phyloP scores from a whole-genome alignment of 768 basidiomycete species.

The Suillus paluster region DNA sequence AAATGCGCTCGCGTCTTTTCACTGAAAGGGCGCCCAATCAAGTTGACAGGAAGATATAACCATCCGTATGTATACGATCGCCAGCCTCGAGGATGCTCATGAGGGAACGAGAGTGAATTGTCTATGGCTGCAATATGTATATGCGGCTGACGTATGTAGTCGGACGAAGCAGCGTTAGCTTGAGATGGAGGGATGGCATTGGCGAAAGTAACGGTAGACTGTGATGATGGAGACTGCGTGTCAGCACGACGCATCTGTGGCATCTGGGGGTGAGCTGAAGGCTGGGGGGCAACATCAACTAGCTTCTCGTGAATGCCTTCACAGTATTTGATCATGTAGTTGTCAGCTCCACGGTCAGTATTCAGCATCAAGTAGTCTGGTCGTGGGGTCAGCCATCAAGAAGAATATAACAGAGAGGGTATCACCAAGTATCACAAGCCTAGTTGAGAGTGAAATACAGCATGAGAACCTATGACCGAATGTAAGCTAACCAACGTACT shows the following conservation, averaged over 20 bases:
- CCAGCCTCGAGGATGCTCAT: constrained; percentile 85
- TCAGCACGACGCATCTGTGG: constrained; percentile 66
- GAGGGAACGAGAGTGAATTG: constrained; percentile 90
- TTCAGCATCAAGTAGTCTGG: constrained; percentile 91
- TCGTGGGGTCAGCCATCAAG: constrained; percentile 9
- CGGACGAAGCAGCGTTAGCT: constrained; percentile 33
- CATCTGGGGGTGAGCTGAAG: constrained; percentile 67
- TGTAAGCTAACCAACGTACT: constrained; percentile 48
- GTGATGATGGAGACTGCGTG: constrained; percentile 39
- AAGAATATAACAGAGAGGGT: background rate
- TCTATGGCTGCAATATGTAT: constrained; percentile 94
- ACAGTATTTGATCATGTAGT: constrained; percentile 93
- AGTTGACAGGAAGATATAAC: constrained; percentile 83
- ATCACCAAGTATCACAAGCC: constrained; percentile 82
- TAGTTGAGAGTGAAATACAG: constrained; percentile 30
- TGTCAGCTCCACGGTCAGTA: constrained; percentile 85
- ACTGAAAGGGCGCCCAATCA: constrained; percentile 87
- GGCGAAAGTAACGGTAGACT: constrained; percentile 44
- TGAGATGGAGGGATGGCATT: constrained; percentile 43
- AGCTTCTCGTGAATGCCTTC: constrained; percentile 81
- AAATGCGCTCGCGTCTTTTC: constrained; percentile 83
- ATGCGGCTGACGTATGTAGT: constrained; percentile 70
- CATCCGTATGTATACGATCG: constrained; percentile 87
- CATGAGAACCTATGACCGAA: constrained; percentile 14
- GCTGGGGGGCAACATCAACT: constrained; percentile 79